Evolutionary conservation across 75 land plant species (phyloP).

Genomic region (Adiantum capillusveneris): DNA sequence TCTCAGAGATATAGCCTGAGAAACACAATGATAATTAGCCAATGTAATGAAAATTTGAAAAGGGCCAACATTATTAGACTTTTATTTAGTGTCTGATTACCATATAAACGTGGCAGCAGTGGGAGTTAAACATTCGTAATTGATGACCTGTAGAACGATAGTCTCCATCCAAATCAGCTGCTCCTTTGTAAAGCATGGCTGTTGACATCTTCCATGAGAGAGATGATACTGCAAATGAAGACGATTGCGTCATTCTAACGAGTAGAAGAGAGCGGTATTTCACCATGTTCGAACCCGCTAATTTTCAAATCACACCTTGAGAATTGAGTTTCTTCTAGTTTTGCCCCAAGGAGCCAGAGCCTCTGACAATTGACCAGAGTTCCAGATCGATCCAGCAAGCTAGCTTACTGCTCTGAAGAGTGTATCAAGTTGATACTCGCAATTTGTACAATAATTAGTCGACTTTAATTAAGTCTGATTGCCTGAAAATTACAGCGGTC

Average conservation of each 20-base stretch:
- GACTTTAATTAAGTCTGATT: too few relatives aligned
- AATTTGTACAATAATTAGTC: too few relatives aligned
- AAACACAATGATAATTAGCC: too few relatives aligned
- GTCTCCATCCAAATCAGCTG: constrained; percentile 75
- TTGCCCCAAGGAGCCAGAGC: constrained; percentile 40
- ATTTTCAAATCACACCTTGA: constrained; percentile 18
- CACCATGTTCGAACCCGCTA: too few relatives aligned
- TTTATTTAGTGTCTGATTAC: constrained; percentile 21
- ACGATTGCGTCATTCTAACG: neutral
- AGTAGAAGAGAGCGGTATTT: too few relatives aligned
- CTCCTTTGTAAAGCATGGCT: constrained; percentile 26
- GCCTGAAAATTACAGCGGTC: too few relatives aligned
- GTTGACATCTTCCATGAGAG: constrained; percentile 14
- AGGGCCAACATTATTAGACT: too few relatives aligned
- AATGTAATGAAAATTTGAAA: too few relatives aligned
- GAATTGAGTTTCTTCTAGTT: constrained; percentile 65
- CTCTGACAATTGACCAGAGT: constrained; percentile 27
- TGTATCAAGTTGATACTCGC: constrained; percentile 45
- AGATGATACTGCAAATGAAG: neutral
- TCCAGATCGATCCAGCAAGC: constrained; percentile 43
- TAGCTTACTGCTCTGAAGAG: constrained; percentile 47
- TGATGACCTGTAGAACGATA: constrained; percentile 42
- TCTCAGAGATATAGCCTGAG: constrained; percentile 59
- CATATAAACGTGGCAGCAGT: constrained; percentile 54
- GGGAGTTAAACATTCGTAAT: constrained; percentile 48